These are phyloP conservation scores for Penicillium oxalicum DNA, from an alignment of 2,329 filamentous ascomycete species.

Conservation along the genomic window DNA sequence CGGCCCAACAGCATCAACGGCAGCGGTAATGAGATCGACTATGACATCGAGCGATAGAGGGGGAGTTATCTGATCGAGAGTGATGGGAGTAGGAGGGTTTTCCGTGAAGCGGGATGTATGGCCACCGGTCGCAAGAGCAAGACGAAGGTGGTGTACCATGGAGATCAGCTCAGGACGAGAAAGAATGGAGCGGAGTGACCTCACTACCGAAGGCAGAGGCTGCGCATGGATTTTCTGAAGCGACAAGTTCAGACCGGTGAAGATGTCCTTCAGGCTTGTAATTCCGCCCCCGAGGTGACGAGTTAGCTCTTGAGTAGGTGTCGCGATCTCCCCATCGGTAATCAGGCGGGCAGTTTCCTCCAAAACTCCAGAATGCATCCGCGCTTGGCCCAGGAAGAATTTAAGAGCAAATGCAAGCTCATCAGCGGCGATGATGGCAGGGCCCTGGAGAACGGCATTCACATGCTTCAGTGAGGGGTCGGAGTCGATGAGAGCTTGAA, in stretches of 20 bases:
- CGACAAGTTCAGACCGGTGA: constrained; percentile 34
- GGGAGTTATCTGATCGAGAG: constrained; percentile 31
- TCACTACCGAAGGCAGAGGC: constrained; percentile 25
- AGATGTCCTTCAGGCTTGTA: constrained; percentile 30
- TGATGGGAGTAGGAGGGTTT: constrained; percentile 32
- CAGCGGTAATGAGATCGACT: constrained; percentile 38
- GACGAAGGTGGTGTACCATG: constrained; percentile 39
- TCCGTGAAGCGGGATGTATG: constrained; percentile 40
- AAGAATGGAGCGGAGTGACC: constrained; percentile 34
- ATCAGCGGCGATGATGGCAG: constrained; percentile 30
- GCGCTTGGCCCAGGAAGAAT: constrained; percentile 35
- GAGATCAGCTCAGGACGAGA: constrained; percentile 36
- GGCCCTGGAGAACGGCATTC: constrained; percentile 32
- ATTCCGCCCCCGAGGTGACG: constrained; percentile 14
- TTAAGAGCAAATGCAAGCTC: constrained; percentile 39
- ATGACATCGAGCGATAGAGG: constrained; percentile 36
- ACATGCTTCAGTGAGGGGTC: constrained; percentile 37
- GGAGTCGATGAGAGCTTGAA: constrained; percentile 35
- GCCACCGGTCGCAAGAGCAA: constrained; percentile 39
- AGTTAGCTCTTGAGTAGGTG: constrained; percentile 17
- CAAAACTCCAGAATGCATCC: constrained; percentile 27
- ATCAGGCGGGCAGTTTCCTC: constrained; percentile 31
- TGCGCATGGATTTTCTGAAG: constrained; percentile 34
- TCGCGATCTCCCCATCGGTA: constrained; percentile 25
- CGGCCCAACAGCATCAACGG: constrained; percentile 44